Base-by-base conservation (phyloP, 768 basidiomycete species). In the Leccinum barrowsii region DNA sequence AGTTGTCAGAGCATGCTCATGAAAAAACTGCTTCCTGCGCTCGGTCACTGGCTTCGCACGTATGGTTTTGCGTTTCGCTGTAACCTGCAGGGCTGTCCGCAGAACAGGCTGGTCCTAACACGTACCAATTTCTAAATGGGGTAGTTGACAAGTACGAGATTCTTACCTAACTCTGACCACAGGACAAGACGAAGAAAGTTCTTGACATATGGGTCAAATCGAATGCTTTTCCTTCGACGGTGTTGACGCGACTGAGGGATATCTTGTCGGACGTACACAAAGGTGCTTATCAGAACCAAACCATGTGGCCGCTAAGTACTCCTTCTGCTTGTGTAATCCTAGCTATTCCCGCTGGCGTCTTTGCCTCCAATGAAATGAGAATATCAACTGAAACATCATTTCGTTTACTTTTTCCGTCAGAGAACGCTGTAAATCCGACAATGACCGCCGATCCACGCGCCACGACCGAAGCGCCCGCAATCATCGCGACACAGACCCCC, bases 101-200 rank as follows among this genome's bases (percentile, higher is more conserved):
- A 52, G 44, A 58, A 55, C 50, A 4, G 4, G 24, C 22, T 30
- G 63, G 54, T 71, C 59, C 63, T 57, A 61, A 71, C 71, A 73
- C 68, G 70, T 70, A 55, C 44, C 35, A 52, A 52, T 60, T 44
- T 57, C 51, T 52, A 7, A 24, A 66, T 70, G 68, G 67, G 70
- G 68, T 74, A 76, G 79, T 83, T 59, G 74, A 84, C 79, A 61
- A 58, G 62, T 62, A 65, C 64, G 61, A 61, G 56, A 56, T 70
- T 70, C 66, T 74, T 72, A 73, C 69, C 63, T 67, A 68, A 68
- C 66, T 75, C 60, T 62, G 60, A 70, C 59, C 71, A 75, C 80
- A 98, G 95, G 96, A 97, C 80, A 99, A 99, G 78, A 83, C 91
- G 49, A 89, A 89, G 80, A 98, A 98, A 76, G 86, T 99, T 69